A percentile compares a stretch with the other conserved stretches of the same genome.
These are phyloP conservation scores for Hypoxylon lienhwacheense DNA, from an alignment of 495 filamentous ascomycete genomes.

Conservation along the genomic window DNA sequence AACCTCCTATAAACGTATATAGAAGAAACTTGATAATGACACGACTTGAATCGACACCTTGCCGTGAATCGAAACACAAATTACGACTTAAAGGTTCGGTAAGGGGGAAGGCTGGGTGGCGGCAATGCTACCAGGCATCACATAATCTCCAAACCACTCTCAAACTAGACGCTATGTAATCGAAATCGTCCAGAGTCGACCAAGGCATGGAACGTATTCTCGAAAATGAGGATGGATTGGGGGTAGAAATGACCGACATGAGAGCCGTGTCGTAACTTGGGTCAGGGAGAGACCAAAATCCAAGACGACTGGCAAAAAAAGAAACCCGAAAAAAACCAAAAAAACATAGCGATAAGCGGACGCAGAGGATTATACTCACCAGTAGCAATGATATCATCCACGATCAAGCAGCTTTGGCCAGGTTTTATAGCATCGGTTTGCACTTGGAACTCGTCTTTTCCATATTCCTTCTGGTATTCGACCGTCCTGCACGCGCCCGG, in stretches of 20 bases:
- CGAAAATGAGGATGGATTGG: no score
- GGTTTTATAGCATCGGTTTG: conserved; percentile 80
- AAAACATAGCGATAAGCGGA: conserved; percentile 9
- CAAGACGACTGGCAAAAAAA: no score
- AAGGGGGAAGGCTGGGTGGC: conserved; percentile 3
- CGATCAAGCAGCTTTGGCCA: conserved; percentile 86
- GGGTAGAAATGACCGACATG: no score
- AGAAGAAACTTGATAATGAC: neutral
- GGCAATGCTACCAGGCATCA: neutral
- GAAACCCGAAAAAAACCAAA: neutral
- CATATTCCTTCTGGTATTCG: conserved; percentile 92
- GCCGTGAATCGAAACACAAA: neutral
- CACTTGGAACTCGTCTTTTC: conserved; percentile 94
- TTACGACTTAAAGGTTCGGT: neutral
- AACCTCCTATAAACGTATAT: neutral
- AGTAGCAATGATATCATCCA: conserved; percentile 98
- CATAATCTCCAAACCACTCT: conserved; percentile 5
- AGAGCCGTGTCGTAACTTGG: conserved; percentile 2
- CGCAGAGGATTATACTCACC: conserved; percentile 58
- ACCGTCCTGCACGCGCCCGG: conserved; percentile 85
- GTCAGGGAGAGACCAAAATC: no score
- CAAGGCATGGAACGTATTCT: no score
- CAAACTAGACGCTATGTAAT: neutral
- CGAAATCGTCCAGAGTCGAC: neutral
- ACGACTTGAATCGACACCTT: conserved; percentile 4